Evolutionary conservation across 192 early-diverging fungal genomes (phyloP), one percentile per base, ranked within the genome.

Genomic region (Coemansia sp.): DNA sequence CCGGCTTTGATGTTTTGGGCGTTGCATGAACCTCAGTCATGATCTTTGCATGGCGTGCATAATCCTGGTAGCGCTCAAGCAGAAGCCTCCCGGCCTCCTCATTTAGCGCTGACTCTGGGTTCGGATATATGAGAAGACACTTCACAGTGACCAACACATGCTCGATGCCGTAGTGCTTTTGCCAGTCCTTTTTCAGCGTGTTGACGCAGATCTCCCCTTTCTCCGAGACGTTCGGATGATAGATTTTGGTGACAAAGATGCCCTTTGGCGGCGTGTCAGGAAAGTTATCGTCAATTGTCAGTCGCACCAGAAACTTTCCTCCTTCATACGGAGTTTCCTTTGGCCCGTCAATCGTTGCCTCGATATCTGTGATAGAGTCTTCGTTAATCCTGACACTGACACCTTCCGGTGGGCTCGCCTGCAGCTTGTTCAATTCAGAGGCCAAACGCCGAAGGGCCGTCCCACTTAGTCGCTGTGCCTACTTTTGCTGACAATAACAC

Each of bases 171-270:
- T 93, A 84, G 52, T 93, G 90, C 43, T 87, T 86, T 58, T 94
- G 94, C 96, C 96, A 98, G 75, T 98, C 96, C 73, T 92, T 95
- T 67, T 98, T 98, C 32, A 98, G 85, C 11, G 95, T 95, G 72
- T 89, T 95, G 50, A 98, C 95, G 75, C 96, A 98, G 68, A 98
- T 93, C 68, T 97, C 95, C 21, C 96, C 96, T 23, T 77, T 70
- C 48, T 86, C 76, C 2, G 94, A 91, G 0, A 98, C 94, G 71
- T 98, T 98, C 7, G 96, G 96, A 74, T 98, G 96, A 73, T 98
- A 98, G 13, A 98, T 96, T 72, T 95, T 97, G 45, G 96, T 98
- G 11, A 90, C 56, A 80, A 98, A 97, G 70, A 75, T 78, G 86
- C 93, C 92, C 70, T 91, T 92, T 57, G 96, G 95, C 13, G 96